Conservation (phyloP, 441 rosid species). For the Pelargonium myrrhifolium region DNA sequence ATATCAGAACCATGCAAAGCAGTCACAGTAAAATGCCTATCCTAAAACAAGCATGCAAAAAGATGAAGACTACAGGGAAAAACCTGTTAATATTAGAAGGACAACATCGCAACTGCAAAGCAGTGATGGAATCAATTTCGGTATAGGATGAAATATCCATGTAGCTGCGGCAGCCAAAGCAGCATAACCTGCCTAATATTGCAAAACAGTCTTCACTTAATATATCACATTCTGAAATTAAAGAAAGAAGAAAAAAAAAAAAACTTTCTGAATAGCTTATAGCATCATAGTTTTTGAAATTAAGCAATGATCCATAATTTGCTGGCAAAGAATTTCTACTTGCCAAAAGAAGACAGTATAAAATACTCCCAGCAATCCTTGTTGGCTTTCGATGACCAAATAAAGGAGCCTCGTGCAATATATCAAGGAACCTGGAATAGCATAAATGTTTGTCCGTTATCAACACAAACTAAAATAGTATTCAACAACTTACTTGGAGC, state of each 20-base stretch:
- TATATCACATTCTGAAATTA: background rate
- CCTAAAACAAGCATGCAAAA: constrained; percentile 5
- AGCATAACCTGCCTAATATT: constrained; percentile 71
- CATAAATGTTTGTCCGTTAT: constrained; percentile 6
- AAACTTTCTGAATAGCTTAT: constrained; percentile 3
- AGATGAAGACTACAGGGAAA: constrained; percentile 8
- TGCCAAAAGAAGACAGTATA: constrained; percentile 65
- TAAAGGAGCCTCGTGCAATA: constrained; percentile 84
- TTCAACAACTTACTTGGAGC: background rate
- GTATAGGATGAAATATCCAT: constrained; percentile 43
- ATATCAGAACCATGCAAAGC: background rate
- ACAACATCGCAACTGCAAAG: constrained; percentile 73
- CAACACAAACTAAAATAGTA: background rate
- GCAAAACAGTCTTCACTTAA: constrained; percentile 5
- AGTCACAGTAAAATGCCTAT: constrained; percentile 1
- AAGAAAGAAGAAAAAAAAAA: constrained; percentile 5
- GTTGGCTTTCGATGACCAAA: constrained; percentile 75
- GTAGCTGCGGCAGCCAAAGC: constrained; percentile 65
- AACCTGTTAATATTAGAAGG: constrained; percentile 69
- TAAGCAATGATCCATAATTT: background rate
- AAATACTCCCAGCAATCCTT: constrained; percentile 58
- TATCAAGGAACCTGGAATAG: constrained; percentile 65
- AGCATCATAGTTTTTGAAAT: constrained; percentile 11
- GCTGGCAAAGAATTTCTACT: constrained; percentile 23
- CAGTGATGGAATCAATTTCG: constrained; percentile 38